Conservation (phyloP, 1,284 basidiomycete genomes). For the Ustilago loliicola region DNA sequence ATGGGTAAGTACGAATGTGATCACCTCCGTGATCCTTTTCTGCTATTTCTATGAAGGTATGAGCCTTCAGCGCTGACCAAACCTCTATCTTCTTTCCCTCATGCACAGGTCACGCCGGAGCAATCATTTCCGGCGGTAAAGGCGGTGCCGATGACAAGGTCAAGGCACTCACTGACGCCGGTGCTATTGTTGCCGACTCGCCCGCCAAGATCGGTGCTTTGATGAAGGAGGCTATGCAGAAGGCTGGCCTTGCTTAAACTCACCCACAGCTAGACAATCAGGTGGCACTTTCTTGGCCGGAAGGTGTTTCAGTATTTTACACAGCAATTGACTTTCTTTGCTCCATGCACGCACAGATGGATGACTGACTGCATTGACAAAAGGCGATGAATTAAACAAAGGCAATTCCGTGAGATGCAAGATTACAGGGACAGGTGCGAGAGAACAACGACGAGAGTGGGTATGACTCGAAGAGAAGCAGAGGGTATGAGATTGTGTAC, state of each 20-base stretch:
- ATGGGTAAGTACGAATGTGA: constrained; percentile 81
- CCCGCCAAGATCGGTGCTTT: constrained; percentile 75
- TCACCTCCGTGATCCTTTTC: neutral
- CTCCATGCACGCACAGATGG: neutral
- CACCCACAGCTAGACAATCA: neutral
- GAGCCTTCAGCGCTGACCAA: neutral
- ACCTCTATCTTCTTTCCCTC: constrained; percentile 10
- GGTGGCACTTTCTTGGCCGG: neutral
- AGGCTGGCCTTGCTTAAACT: constrained; percentile 27
- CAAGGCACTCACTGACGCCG: constrained; percentile 90
- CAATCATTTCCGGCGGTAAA: constrained; percentile 97
- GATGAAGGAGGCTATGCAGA: constrained; percentile 69
- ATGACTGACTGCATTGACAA: too few relatives aligned
- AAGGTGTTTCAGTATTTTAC: neutral
- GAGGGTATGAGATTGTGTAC: too few relatives aligned
- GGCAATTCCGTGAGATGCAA: too few relatives aligned
- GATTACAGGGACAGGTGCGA: too few relatives aligned
- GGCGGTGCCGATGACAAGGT: constrained; percentile 97
- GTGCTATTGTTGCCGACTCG: constrained; percentile 92
- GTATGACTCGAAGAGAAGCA: too few relatives aligned
- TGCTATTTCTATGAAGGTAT: neutral
- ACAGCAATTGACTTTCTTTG: neutral
- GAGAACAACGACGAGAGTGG: too few relatives aligned
- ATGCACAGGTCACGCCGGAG: constrained; percentile 73
- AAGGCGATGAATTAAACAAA: too few relatives aligned